Evolutionary conservation across 306 rosid species (phyloP).

Genomic region (Vicia villosa): DNA sequence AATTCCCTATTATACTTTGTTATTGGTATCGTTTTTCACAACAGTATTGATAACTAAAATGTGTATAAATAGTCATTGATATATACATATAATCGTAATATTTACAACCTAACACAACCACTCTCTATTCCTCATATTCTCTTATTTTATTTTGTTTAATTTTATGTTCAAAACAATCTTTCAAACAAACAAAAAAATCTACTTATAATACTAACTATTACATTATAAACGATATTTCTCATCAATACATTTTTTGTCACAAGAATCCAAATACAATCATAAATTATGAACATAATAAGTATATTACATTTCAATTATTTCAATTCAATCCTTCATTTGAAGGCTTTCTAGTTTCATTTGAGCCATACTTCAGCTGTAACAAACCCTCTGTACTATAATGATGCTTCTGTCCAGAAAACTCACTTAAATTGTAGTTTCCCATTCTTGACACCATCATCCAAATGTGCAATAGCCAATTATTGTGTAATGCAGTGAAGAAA

Average conservation of each 20-base stretch:
- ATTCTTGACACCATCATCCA: conserved; percentile 2
- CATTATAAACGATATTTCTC: too few relatives aligned
- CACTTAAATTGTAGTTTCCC: conserved; percentile 13
- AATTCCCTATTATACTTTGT: too few relatives aligned
- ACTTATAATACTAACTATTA: too few relatives aligned
- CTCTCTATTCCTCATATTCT: too few relatives aligned
- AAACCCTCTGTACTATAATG: conserved; percentile 17
- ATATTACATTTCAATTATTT: background rate
- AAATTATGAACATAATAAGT: background rate
- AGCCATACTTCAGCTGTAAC: conserved; percentile 35
- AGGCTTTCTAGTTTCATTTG: conserved; percentile 31
- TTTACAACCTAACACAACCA: too few relatives aligned
- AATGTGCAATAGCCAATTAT: conserved; percentile 12
- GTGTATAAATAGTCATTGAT: too few relatives aligned
- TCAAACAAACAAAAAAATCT: too few relatives aligned
- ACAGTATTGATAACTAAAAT: too few relatives aligned
- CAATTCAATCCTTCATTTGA: conserved; percentile 2
- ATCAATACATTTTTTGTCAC: background rate
- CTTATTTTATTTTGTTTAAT: too few relatives aligned
- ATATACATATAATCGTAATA: too few relatives aligned
- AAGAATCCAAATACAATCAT: conserved; percentile 1
- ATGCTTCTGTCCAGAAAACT: conserved; percentile 26
- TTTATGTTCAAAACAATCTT: too few relatives aligned
- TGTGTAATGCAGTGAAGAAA: conserved; percentile 24
- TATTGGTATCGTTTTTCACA: too few relatives aligned